Evolutionary conservation across 179 eudicot species (phyloP).

Genomic region (Nepenthes alata): DNA sequence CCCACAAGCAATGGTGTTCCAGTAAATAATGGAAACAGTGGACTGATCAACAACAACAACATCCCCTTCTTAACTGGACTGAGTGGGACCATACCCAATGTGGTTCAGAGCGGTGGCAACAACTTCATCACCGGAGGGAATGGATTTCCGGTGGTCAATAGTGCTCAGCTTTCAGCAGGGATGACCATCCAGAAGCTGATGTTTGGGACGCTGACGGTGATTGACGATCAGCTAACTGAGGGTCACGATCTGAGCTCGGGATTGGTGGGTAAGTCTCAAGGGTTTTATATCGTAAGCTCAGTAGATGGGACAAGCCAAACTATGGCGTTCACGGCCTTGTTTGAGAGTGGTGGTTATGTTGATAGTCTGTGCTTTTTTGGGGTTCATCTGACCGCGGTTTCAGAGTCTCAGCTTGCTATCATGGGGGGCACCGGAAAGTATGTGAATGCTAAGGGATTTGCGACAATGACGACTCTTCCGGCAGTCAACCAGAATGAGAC

Average conservation of each 20-base stretch:
- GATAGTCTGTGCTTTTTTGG: constrained; percentile 65
- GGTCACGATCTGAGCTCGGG: constrained; percentile 49
- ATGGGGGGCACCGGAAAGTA: constrained; percentile 84
- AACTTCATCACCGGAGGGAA: constrained; percentile 27
- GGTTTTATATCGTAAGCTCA: constrained; percentile 51
- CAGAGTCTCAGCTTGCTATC: constrained; percentile 52
- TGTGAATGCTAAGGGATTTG: constrained; percentile 63
- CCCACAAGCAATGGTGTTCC: constrained; percentile 49
- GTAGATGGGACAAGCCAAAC: constrained; percentile 59
- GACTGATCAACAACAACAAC: constrained; percentile 71
- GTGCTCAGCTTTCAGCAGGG: constrained; percentile 49
- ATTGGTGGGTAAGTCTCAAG: constrained; percentile 54
- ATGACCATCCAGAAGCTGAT: constrained; percentile 49
- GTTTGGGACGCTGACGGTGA: constrained; percentile 67
- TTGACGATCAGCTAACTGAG: constrained; percentile 61
- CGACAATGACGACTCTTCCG: constrained; percentile 44
- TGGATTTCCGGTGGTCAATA: constrained; percentile 44
- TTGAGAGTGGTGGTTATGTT: constrained; percentile 42
- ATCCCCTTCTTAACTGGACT: constrained; percentile 86
- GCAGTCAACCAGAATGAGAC: constrained; percentile 33
- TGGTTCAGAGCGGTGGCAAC: constrained; percentile 34
- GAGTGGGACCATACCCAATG: constrained; percentile 46
- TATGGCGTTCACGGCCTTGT: constrained; percentile 59
- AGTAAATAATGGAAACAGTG: constrained; percentile 42
- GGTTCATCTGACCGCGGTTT: constrained; percentile 38